Evolutionary conservation across 768 basidiomycete genomes (phyloP), one percentile per base, ranked within the genome.

Genomic region (Pluteus cervinus): DNA sequence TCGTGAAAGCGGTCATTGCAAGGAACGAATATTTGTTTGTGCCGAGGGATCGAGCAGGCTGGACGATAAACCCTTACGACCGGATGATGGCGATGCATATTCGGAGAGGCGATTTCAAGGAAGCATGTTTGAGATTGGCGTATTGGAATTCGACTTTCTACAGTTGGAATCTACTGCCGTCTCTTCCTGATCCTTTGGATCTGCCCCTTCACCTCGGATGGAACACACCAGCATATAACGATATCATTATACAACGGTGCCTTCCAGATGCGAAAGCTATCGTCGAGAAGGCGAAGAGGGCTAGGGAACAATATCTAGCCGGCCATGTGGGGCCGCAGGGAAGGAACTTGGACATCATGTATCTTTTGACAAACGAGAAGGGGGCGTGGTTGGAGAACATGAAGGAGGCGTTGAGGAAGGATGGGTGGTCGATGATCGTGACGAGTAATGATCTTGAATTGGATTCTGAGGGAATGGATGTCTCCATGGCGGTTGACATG

Each of bases 401-500:
- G 31, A 68, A 62, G 50, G 29, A 24, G 4, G 69, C 63, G n/a
- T 50, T 82, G 25, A 30, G 42, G 44, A 37, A 34, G 26, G 55
- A 49, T 11, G 54, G 57, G 21, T 77, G 77, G 76, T 63, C 73
- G 6, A 58, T 56, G 8, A 62, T 83, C 22, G 52, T 60, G 37
- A 78, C 66, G 21, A 80, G 75, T 38, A 57, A 73, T 16, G 79
- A 84, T 51, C 44, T 84, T 29, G 38, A 49, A 22, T 47, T 81
- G 14, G 64, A 58, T 8, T 66, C 68, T 68, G 76, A 80, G 50
- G 71, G 75, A 37, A 69, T 69, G 44, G 71, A 69, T 8, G 68
- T 80, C 8, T 60, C 68, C 15, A 76, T 80, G 54, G 69, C 75
- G 3, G 55, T 79, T 48, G 83, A 86, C 54, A 83, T 84, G 81